Percentiles rank a stretch among this genome's conserved stretches.
These are phyloP conservation scores for Apiospora sp. DNA, from an alignment of 2,329 filamentous ascomycete species.

Conservation along the genomic window DNA sequence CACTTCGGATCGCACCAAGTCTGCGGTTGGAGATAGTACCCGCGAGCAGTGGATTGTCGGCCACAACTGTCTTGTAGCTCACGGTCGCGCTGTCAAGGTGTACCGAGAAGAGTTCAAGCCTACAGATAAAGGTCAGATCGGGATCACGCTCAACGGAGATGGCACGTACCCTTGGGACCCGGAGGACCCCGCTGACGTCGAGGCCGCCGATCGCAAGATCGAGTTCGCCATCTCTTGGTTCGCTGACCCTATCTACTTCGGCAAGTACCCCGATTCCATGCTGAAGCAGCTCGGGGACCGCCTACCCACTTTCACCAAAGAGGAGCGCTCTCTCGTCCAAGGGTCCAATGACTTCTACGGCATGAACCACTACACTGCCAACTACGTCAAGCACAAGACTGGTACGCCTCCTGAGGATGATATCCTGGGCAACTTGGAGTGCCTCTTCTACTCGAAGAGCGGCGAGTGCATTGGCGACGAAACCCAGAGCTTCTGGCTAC, in stretches of 20 bases:
- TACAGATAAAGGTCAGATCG: slow-evolving; percentile 78
- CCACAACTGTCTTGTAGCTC: slow-evolving; percentile 81
- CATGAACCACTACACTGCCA: slow-evolving; percentile 93
- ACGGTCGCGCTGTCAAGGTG: slow-evolving; percentile 80
- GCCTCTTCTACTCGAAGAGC: slow-evolving; percentile 73
- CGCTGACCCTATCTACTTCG: slow-evolving; percentile 85
- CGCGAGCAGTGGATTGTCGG: slow-evolving; percentile 85
- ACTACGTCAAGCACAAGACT: slow-evolving; percentile 80
- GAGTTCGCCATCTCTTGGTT: slow-evolving; percentile 92
- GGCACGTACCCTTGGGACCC: slow-evolving; percentile 85
- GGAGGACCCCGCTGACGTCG: slow-evolving; percentile 75
- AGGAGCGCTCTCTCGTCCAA: slow-evolving; percentile 76
- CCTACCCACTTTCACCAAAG: slow-evolving; percentile 76
- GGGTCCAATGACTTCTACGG: slow-evolving; percentile 95
- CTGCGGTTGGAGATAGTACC: slow-evolving; percentile 73
- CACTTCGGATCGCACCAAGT: slow-evolving; percentile 78
- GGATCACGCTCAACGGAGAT: slow-evolving; percentile 88
- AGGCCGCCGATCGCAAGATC: slow-evolving; percentile 80
- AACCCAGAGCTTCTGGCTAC: slow-evolving; percentile 84
- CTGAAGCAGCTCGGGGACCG: slow-evolving; percentile 79
- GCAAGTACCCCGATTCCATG: slow-evolving; percentile 86
- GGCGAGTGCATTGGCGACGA: slow-evolving; percentile 80
- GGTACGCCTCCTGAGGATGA: slow-evolving; percentile 69
- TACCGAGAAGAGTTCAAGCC: slow-evolving; percentile 85
- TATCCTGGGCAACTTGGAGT: slow-evolving; percentile 78